These are phyloP conservation scores for Synchytrium microbalum DNA, from an alignment of 371 early-diverging fungal genomes.

Conservation along the genomic window DNA sequence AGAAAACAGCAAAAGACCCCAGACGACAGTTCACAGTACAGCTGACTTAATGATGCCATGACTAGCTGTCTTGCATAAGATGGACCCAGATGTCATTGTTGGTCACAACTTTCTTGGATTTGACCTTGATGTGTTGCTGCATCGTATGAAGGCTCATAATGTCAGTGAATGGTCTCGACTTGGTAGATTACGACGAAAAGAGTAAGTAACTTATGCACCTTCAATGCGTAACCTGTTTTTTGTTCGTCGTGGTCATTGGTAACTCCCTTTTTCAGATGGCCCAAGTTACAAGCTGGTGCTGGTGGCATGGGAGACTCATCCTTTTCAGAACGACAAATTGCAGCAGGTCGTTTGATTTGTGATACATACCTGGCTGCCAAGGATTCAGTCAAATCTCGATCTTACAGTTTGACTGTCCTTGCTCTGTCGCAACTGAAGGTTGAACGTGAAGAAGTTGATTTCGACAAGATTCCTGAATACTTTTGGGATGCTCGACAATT, in stretches of 20 bases:
- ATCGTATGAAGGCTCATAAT: slow-evolving; percentile 79
- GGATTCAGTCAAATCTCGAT: slow-evolving; percentile 9
- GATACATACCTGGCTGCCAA: slow-evolving; percentile 91
- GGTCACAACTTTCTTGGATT: slow-evolving; percentile 95
- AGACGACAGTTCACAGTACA: not conserved
- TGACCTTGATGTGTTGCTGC: slow-evolving; percentile 84
- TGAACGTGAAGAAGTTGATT: slow-evolving; percentile 79
- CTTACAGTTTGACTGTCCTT: slow-evolving; percentile 71
- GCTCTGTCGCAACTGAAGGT: slow-evolving; percentile 69
- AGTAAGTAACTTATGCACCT: slow-evolving; percentile 36
- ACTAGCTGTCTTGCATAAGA: slow-evolving; percentile 56
- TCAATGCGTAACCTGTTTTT: too few species aligned
- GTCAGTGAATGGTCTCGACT: slow-evolving; percentile 68
- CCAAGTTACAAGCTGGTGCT: slow-evolving; percentile 70
- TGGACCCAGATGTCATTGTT: slow-evolving; percentile 92
- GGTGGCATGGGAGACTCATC: slow-evolving; percentile 78
- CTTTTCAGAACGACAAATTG: slow-evolving; percentile 57
- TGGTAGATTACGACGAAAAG: slow-evolving; percentile 72
- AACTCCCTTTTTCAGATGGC: slow-evolving; percentile 49
- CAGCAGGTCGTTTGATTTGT: slow-evolving; percentile 87
- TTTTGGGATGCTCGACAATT: slow-evolving; percentile 56
- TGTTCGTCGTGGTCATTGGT: too few species aligned
- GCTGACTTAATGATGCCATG: not conserved
- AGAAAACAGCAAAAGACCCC: not conserved
- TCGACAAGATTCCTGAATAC: slow-evolving; percentile 62